Evolutionary conservation across 1,284 basidiomycete species (phyloP).

Genomic region (Rugosomyces carneus): DNA sequence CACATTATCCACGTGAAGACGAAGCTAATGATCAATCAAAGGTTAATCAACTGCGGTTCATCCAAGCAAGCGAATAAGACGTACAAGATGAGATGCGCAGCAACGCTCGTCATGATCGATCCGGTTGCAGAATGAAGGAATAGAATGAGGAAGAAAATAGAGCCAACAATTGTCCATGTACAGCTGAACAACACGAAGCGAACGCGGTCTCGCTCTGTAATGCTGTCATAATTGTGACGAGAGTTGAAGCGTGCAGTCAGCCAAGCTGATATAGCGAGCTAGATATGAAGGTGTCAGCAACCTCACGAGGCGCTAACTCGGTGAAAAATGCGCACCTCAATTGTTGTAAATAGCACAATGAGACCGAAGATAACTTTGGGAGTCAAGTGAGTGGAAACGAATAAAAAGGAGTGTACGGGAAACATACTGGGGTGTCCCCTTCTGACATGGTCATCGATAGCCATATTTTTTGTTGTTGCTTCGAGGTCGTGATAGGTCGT

Average conservation of each 20-base stretch:
- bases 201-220: slow-evolving; percentile 51
- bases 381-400: neutral
- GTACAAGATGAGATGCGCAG: slow-evolving; percentile 58
- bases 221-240: slow-evolving; percentile 46
- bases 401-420: neutral
- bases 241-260: slow-evolving; percentile 51
- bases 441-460: slow-evolving; percentile 34
- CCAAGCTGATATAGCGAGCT: slow-evolving; percentile 68
- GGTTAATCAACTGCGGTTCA: slow-evolving; percentile 5
- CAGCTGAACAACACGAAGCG: slow-evolving; percentile 63
- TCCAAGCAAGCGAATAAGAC: slow-evolving; percentile 19
- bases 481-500: neutral
- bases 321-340: slow-evolving; percentile 37
- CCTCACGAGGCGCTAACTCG: neutral
- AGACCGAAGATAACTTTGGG: slow-evolving; percentile 50
- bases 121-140: slow-evolving; percentile 46
- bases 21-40: slow-evolving; percentile 32
- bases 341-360: slow-evolving; percentile 51
- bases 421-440: slow-evolving; percentile 49
- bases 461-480: slow-evolving; percentile 23
- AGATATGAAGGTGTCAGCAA: neutral
- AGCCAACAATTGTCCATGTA: slow-evolving; percentile 61
- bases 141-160: slow-evolving; percentile 42
- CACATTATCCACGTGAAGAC: slow-evolving; percentile 66
- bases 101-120: slow-evolving; percentile 50